Conservation (phyloP, 1,284 basidiomycete genomes). For the Heterobasidion occidentale region DNA sequence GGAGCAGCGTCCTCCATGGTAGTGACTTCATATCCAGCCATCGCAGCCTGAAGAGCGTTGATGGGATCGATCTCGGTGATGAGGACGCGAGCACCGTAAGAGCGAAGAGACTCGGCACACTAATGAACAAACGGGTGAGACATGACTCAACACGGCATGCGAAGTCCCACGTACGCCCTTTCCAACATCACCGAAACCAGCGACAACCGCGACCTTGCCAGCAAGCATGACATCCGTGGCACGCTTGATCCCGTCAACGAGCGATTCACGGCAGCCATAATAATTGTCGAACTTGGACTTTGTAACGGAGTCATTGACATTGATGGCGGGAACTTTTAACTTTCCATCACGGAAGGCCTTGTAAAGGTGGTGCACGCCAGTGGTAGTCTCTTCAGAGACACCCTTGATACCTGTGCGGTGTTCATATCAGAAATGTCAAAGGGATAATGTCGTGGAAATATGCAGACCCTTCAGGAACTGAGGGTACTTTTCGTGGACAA, state of each 20-base stretch:
- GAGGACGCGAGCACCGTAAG: slow-evolving; percentile 95
- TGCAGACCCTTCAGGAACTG: slow-evolving; percentile 70
- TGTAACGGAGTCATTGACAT: slow-evolving; percentile 99
- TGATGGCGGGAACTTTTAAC: slow-evolving; percentile 98
- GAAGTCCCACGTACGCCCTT: slow-evolving; percentile 73
- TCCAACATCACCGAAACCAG: slow-evolving; percentile 98
- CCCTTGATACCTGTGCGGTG: slow-evolving; percentile 69
- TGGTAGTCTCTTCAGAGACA: slow-evolving; percentile 99
- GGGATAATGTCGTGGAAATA: not conserved
- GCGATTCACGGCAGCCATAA: slow-evolving; percentile 98
- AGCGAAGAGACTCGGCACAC: slow-evolving; percentile 96
- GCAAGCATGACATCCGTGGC: slow-evolving; percentile 99
- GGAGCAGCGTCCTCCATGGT: slow-evolving; percentile 97
- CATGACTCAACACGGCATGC: not conserved
- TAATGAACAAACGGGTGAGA: slow-evolving; percentile 21
- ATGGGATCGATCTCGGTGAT: slow-evolving; percentile 99
- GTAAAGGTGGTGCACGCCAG: slow-evolving; percentile 99
- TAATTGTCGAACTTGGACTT: slow-evolving; percentile 99
- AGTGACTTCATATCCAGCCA: slow-evolving; percentile 98
- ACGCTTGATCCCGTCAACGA: slow-evolving; percentile 99
- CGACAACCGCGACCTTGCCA: slow-evolving; percentile 98
- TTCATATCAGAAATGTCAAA: slow-evolving; percentile 1
- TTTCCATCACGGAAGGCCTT: slow-evolving; percentile 93
- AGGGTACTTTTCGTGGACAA: slow-evolving; percentile 96
- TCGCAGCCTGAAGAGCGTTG: slow-evolving; percentile 98